Conservation (phyloP, 192 early-diverging fungal genomes). For the Phycomyces nitens region DNA sequence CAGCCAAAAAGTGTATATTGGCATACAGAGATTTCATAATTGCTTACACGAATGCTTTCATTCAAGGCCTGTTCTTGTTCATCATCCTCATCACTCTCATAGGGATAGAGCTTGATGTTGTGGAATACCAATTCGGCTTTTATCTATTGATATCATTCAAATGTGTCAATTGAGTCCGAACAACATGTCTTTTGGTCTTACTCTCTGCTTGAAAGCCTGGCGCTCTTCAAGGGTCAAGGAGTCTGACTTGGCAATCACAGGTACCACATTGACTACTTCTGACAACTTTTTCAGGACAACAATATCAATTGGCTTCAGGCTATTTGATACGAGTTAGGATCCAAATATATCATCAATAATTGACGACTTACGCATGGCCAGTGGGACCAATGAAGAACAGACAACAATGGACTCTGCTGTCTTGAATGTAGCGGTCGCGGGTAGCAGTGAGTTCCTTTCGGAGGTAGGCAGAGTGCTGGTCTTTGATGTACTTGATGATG, state of each 20-base stretch:
- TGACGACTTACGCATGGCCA: constrained; percentile 75
- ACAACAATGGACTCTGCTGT: constrained; percentile 91
- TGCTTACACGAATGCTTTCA: constrained; percentile 46
- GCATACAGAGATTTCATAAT: neutral
- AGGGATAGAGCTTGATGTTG: constrained; percentile 88
- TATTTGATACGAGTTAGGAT: constrained; percentile 12
- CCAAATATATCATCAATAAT: neutral
- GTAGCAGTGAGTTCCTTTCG: constrained; percentile 85
- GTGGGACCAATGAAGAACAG: constrained; percentile 95
- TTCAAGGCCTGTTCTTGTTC: constrained; percentile 72
- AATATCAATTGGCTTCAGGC: constrained; percentile 82
- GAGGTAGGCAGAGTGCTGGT: constrained; percentile 93
- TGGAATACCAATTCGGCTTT: constrained; percentile 90
- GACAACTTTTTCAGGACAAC: constrained; percentile 80
- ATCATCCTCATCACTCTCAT: constrained; percentile 80
- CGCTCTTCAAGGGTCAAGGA: constrained; percentile 83
- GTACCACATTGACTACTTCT: constrained; percentile 81
- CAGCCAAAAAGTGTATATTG: neutral
- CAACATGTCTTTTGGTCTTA: no score
- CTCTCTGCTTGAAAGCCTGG: constrained; percentile 72
- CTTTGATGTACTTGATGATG: constrained; percentile 97
- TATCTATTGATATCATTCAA: constrained; percentile 48
- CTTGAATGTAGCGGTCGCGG: constrained; percentile 87
- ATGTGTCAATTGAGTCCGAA: no score
- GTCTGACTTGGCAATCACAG: constrained; percentile 87